Evolutionary conservation across 148 eudicot species (phyloP), one percentile per base, ranked within the genome.

Genomic region (Camellia granthamiana): DNA sequence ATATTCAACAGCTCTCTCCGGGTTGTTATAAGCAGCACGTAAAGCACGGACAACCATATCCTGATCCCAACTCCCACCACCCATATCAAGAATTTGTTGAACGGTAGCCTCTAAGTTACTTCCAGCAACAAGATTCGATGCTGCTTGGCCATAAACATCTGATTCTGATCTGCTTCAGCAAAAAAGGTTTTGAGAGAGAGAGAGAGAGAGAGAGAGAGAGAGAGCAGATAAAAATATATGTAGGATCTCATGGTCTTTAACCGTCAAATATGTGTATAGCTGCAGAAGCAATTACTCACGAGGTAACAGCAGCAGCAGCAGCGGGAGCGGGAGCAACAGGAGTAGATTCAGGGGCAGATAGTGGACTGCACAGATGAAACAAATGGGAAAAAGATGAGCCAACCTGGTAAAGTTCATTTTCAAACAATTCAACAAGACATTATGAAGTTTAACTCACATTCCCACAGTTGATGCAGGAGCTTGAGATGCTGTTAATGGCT

Each of bases 1-100:
- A 72, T 94, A 94, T 80, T 94, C 98, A 74, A 94, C 94, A 76
- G 98, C 98, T 84, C 97, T 92, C 83, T 94, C 98, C 44, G 98
- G 98, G 83, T 94, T 94, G 83, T 94, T 94, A 75, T 66, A 94
- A 10, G 98, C 98, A 75, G 98, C 98, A 72, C 94, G 93, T 69
- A 92, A 80, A 38, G 98, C 98, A 47, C 92, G 93, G 54, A 89
- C 82, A 85, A 94, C 94, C 69, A 91, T 92, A 79, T 94, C 97
- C 83, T 94, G 81, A 64, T 92, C 94, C 98, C 98, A 94, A 78
- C 90, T 91, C 77, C 98, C 98, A 58, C 97, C 98, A 68, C 98
- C 98, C 97, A 94, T 94, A 73, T 94, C 98, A 81, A 94, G 90
- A 84, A 94, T 91, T 66, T 91, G 92, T 75, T 94, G 98, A 60